These are phyloP conservation scores for Agroathelia rolfsii DNA, from an alignment of 1,284 basidiomycete genomes.

Conservation along the genomic window DNA sequence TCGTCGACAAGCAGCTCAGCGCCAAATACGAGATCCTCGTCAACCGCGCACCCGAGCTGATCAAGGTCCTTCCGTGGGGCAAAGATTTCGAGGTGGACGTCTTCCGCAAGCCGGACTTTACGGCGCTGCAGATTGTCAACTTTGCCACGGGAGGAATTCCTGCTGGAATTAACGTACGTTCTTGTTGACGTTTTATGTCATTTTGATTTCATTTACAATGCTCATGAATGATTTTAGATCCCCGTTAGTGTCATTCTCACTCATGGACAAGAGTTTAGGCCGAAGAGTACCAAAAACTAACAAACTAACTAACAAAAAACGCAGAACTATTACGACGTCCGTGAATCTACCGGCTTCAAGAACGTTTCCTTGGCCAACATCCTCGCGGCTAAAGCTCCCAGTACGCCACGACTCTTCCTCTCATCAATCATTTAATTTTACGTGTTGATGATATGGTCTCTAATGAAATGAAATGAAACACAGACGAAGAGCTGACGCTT, in stretches of 20 bases:
- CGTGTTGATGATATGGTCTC: conserved; percentile 2
- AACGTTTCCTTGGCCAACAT: conserved; percentile 77
- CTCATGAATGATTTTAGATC: conserved; percentile 33
- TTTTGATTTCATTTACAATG: conserved; percentile 1
- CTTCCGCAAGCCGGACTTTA: conserved; percentile 82
- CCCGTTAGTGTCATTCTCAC: conserved; percentile 42
- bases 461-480: no score
- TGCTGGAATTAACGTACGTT: conserved; percentile 67
- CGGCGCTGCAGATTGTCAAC: conserved; percentile 68
- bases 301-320: conserved; percentile 3
- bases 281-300: conserved; percentile 1
- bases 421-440: background rate
- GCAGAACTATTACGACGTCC: conserved; percentile 71
- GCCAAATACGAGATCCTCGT: conserved; percentile 75
- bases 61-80: conserved; percentile 79
- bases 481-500: conserved; percentile 72
- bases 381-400: conserved; percentile 74
- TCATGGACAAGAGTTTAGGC: background rate
- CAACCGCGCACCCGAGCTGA: conserved; percentile 61
- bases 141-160: conserved; percentile 81
- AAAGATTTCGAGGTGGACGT: conserved; percentile 72
- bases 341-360: conserved; percentile 76
- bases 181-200: background rate
- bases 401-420: conserved; percentile 27
- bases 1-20: conserved; percentile 76